Conservation (phyloP, 2,329 filamentous ascomycete species). For the Pyricularia grisea region DNA sequence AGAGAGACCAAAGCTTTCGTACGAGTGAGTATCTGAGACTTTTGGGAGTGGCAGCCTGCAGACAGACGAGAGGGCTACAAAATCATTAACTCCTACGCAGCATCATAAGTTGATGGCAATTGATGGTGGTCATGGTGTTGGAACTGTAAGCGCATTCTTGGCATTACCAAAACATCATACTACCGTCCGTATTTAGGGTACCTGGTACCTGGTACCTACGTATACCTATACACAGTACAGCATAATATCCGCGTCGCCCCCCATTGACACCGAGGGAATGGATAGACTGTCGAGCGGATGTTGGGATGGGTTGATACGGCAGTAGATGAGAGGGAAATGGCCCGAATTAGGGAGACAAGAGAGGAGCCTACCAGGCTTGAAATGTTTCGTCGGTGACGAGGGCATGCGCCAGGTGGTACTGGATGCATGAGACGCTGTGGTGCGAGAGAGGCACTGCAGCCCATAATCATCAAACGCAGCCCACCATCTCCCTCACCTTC, state of each 20-base stretch:
- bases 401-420: neutral
- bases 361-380: neutral
- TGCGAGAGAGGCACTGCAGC: neutral
- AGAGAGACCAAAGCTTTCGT: neutral
- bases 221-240: too few relatives aligned
- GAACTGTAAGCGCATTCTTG: neutral
- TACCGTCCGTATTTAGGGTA: too few relatives aligned
- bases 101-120: neutral
- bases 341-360: neutral
- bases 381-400: neutral
- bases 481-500: neutral
- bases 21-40: neutral
- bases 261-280: neutral
- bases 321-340: neutral
- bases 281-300: neutral
- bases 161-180: neutral
- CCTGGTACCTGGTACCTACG: too few relatives aligned
- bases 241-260: neutral
- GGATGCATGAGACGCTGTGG: neutral
- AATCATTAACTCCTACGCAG: neutral
- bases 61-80: neutral
- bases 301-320: neutral
- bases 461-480: neutral
- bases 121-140: neutral
- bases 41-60: neutral